Evolutionary conservation across 768 basidiomycete species (phyloP).

Genomic region (Xerocomellus intermedius): DNA sequence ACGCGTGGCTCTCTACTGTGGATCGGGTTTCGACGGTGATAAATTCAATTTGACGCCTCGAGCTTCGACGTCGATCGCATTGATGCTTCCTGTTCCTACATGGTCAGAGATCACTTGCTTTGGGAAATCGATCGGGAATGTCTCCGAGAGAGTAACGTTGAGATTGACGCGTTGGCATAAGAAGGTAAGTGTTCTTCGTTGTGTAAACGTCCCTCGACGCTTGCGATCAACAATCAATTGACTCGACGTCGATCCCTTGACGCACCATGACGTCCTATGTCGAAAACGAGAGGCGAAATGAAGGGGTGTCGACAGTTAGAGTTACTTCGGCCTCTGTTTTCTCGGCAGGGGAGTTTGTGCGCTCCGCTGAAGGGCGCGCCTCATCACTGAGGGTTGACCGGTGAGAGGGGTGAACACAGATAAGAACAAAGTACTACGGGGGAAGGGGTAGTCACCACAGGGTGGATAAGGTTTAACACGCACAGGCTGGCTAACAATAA

Average conservation of each 20-base stretch:
- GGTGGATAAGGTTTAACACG: conserved; percentile 24
- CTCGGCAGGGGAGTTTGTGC: neutral
- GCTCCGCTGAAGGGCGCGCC: neutral
- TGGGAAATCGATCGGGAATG: conserved; percentile 16
- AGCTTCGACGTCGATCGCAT: conserved; percentile 27
- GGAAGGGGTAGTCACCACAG: neutral
- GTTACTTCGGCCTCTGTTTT: neutral
- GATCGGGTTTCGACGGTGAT: conserved; percentile 18
- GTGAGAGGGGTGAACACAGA: neutral
- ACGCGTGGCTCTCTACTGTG: conserved; percentile 16
- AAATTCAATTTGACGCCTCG: conserved; percentile 7
- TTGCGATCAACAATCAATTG: conserved; percentile 4
- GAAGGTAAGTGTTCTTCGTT: neutral
- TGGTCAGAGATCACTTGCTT: conserved; percentile 17
- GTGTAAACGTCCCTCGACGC: conserved; percentile 2
- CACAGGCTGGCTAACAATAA: conserved; percentile 21
- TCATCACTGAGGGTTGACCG: neutral
- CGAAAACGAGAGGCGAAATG: conserved; percentile 10
- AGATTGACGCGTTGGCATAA: conserved; percentile 12
- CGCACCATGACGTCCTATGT: conserved; percentile 1
- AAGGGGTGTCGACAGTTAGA: neutral
- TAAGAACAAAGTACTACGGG: neutral
- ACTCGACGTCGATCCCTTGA: conserved; percentile 16
- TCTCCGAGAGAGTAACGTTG: conserved; percentile 10
- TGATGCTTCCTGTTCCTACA: conserved; percentile 21